These are phyloP conservation scores for Halocafeteria seosinensis DNA, from an alignment of 108 stramenopile species.

Conservation along the genomic window DNA sequence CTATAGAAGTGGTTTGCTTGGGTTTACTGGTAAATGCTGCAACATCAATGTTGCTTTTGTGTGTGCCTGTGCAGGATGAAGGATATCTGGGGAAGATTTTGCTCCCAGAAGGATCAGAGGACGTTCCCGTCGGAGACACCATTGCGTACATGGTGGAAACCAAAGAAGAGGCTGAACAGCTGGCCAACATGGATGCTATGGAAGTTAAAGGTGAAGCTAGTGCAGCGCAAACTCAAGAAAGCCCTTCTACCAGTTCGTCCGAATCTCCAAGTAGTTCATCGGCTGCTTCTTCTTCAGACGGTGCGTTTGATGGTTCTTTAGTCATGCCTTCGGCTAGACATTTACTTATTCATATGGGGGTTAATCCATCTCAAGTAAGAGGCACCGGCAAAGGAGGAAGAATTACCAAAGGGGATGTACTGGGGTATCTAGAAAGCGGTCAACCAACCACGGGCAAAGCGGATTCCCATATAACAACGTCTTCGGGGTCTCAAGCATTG, in stretches of 20 bases:
- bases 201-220: neutral
- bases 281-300: neutral
- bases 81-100: conserved; percentile 82
- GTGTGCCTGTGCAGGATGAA: no score
- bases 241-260: neutral
- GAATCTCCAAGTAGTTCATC: neutral
- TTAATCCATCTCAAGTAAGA: neutral
- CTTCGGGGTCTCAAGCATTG: neutral
- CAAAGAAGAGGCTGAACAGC: conserved; percentile 28
- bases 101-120: conserved; percentile 38
- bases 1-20: no score
- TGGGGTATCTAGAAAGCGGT: neutral
- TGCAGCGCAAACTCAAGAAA: neutral
- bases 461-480: neutral
- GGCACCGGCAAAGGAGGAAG: neutral
- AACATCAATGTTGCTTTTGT: no score
- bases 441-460: neutral
- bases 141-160: conserved; percentile 77
- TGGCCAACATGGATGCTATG: no score
- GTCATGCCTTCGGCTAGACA: neutral
- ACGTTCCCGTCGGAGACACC: conserved; percentile 60
- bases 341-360: neutral
- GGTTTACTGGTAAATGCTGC: no score
- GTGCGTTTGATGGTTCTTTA: neutral
- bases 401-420: neutral